Evolutionary conservation across 202 grass and related monocot species (phyloP).

Genomic region (Carex arenaria): DNA sequence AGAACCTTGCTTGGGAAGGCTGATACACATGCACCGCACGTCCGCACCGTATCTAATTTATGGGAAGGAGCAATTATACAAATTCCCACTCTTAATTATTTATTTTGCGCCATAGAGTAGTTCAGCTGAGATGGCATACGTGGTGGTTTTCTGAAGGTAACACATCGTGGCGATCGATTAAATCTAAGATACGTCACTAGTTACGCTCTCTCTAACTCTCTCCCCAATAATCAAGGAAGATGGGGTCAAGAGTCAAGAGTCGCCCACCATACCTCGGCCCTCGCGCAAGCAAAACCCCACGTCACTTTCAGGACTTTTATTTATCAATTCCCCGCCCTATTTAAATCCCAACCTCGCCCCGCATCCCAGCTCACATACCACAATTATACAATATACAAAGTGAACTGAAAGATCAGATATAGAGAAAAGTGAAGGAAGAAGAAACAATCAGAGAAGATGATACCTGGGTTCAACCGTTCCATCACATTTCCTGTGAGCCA

Average conservation of each 20-base stretch:
- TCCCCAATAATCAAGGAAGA: no score
- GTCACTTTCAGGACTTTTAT: not conserved
- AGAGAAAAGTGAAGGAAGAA: not conserved
- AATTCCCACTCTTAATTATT: not conserved
- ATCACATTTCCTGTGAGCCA: conserved; percentile 66
- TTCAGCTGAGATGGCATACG: not conserved
- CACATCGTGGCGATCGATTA: no score
- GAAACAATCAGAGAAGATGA: conserved; percentile 23
- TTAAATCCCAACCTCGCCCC: not conserved
- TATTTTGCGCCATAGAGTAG: not conserved
- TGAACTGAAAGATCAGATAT: not conserved
- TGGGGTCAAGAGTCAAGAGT: no score
- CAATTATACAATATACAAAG: not conserved
- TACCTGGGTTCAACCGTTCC: conserved; percentile 46
- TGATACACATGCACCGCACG: no score
- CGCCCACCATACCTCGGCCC: no score
- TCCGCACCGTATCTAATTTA: not conserved
- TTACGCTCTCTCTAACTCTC: no score
- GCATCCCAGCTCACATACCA: not conserved
- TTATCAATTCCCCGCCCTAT: not conserved
- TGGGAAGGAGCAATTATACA: not conserved
- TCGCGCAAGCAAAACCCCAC: not conserved
- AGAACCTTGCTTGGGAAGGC: no score
- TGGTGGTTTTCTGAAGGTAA: not conserved
- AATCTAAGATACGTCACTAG: no score